Conservation (phyloP, 1,284 basidiomycete genomes). For the Ceratobasidium sp. region DNA sequence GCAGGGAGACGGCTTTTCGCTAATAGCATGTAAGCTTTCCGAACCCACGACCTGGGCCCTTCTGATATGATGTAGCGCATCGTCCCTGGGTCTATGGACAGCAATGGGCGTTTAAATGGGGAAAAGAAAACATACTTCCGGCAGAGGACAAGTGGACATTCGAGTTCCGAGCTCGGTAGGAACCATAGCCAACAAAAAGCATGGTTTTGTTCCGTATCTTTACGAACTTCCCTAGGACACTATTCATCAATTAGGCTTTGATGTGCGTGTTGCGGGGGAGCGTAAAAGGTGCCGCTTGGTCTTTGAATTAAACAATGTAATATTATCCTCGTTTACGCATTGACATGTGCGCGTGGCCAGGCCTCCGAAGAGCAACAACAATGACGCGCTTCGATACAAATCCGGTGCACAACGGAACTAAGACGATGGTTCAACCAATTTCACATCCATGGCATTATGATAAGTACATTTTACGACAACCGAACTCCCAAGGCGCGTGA, state of each 20-base stretch:
- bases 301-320: neutral
- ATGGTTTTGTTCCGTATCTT: conserved; percentile 25
- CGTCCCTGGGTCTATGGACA: conserved; percentile 32
- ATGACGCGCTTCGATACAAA: too few relatives aligned
- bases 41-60: neutral
- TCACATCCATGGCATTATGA: conserved; percentile 24
- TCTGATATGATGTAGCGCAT: neutral
- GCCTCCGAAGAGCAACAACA: neutral
- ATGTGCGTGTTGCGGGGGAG: neutral
- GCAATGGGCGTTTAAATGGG: conserved; percentile 31
- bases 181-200: neutral
- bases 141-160: conserved; percentile 31
- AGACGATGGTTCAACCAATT: neutral
- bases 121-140: conserved; percentile 23
- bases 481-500: neutral
- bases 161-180: conserved; percentile 32
- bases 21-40: conserved; percentile 20
- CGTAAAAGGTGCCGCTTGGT: neutral
- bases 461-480: conserved; percentile 24
- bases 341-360: neutral
- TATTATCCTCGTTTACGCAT: neutral
- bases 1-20: conserved; percentile 23
- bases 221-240: conserved; percentile 31
- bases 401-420: conserved; percentile 8
- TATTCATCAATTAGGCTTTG: conserved; percentile 11